Evolutionary conservation across 306 rosid species (phyloP), one percentile per base, ranked within the genome.

Genomic region (Corylus americana): DNA sequence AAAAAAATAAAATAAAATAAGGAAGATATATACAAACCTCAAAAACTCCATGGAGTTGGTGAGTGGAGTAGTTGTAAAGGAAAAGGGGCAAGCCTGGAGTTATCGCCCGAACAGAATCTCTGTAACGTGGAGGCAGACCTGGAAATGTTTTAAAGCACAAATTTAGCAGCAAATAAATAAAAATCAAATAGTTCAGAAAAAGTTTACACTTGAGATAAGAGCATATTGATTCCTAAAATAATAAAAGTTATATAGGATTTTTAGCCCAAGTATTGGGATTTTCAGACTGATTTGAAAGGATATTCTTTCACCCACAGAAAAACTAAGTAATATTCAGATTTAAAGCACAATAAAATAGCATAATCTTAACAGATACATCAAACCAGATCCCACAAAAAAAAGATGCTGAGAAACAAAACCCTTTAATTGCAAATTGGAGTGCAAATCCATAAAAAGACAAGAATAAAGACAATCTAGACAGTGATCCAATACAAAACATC

Each of bases 1-100:
- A 31, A 31, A 31, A 0, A 31, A 31, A 31, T 31, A 31, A 31
- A 31, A 31, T 31, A 31, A 16, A 80, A 22, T 5, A 67, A 35
- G 73, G 20, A 80, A 66, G 48, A 73, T 11, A 53, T 20, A 20
- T 44, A 78, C 78, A 37, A 76, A 94, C 98, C 98, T 95, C 98
- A 77, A 95, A 95, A 80, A 95, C 85, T 47, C 98, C 98, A 58
- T 95, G 98, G 85, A 95, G 98, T 88, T 95, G 98, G 91, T 95
- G 98, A 58, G 94, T 91, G 66, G 98, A 92, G 87, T 92, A 95
- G 86, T 95, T 95, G 89, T 95, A 95, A 12, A 95, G 92, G 77
- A 95, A 95, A 49, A 95, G 97, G 54, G 98, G 98, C 82, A 95
- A 49, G 58, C 98, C 98, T 2, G 98, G 98, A 77, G 97, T 90